A percentile compares a stretch with the other conserved stretches of the same genome.
Evolutionary conservation across 257 asterid genomes (phyloP).

Genomic region (Solanum piurae): DNA sequence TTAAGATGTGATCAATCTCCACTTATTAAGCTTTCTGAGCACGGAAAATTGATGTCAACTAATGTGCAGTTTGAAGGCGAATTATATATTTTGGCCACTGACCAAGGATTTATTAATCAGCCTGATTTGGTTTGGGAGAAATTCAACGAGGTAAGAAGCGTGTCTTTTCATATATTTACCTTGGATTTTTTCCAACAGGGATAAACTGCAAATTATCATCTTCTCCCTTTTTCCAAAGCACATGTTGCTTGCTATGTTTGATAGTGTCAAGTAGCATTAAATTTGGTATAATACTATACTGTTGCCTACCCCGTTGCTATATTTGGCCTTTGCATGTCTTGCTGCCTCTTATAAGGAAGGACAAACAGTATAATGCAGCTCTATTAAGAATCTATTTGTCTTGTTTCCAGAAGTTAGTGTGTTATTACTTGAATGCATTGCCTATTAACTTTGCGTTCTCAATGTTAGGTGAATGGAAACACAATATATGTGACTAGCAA

Average conservation of each 20-base stretch:
- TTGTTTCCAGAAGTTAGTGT: not conserved
- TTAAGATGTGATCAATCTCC: not conserved
- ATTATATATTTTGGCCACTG: conserved; percentile 81
- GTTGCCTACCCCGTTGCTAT: not conserved
- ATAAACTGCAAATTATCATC: not conserved
- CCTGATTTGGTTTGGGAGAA: conserved; percentile 97
- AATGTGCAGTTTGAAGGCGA: conserved; percentile 84
- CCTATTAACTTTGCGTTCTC: not conserved
- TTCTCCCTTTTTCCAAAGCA: not conserved
- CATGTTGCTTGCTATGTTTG: not conserved
- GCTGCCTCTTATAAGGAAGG: not conserved
- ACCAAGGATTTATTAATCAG: conserved; percentile 81
- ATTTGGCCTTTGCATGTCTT: not conserved
- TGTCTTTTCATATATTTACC: not conserved
- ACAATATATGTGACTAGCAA: conserved; percentile 69
- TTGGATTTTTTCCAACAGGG: not conserved
- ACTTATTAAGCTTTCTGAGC: conserved; percentile 8
- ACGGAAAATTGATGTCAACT: conserved; percentile 11
- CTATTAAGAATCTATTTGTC: not conserved
- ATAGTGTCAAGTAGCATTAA: not conserved
- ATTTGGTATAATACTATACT: not conserved
- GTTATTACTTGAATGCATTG: not conserved
- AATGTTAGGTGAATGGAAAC: conserved; percentile 77
- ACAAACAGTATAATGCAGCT: not conserved
- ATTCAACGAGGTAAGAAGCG: conserved; percentile 70